phyloP scores from a whole-genome alignment of 139 green algal species.

The Eudorina sp. region DNA sequence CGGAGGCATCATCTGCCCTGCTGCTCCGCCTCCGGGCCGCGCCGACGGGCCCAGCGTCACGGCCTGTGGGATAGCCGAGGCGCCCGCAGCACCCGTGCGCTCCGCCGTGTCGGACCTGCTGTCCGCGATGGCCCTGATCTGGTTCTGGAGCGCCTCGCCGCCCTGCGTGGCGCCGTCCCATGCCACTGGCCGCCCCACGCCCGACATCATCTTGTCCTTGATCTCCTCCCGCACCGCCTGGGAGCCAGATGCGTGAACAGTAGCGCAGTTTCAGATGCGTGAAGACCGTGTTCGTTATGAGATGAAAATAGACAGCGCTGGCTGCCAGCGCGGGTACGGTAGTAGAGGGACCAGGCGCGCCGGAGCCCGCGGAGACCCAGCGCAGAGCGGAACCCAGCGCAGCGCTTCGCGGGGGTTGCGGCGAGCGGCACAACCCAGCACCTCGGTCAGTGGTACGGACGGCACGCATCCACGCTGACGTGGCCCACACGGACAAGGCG shows the following conservation, averaged over 20 bases:
- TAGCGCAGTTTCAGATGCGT: too few species aligned
- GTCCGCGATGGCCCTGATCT: conserved; percentile 63
- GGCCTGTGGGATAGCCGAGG: conserved; percentile 36
- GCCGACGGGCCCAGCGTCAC: neutral
- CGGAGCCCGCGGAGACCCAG: too few species aligned
- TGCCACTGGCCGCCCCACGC: conserved; percentile 66
- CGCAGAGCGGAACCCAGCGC: too few species aligned
- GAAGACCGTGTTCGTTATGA: too few species aligned
- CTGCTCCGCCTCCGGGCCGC: conserved; percentile 1
- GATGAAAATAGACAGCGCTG: too few species aligned
- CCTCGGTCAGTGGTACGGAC: too few species aligned
- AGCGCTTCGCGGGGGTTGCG: too few species aligned
- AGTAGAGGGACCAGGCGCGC: too few species aligned
- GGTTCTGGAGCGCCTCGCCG: conserved; percentile 52
- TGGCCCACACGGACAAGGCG: too few species aligned
- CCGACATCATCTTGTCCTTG: conserved; percentile 82
- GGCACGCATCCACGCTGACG: too few species aligned
- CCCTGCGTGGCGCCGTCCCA: conserved; percentile 75
- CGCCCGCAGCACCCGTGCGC: neutral
- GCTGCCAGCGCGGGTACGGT: too few species aligned
- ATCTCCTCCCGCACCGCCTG: conserved; percentile 74
- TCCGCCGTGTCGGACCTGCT: conserved; percentile 44
- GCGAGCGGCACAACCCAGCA: too few species aligned
- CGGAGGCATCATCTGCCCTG: conserved; percentile 8
- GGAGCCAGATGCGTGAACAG: neutral